Evolutionary conservation across 1,139 yeast species (phyloP).

Genomic region (Yamadazyma oceani): DNA sequence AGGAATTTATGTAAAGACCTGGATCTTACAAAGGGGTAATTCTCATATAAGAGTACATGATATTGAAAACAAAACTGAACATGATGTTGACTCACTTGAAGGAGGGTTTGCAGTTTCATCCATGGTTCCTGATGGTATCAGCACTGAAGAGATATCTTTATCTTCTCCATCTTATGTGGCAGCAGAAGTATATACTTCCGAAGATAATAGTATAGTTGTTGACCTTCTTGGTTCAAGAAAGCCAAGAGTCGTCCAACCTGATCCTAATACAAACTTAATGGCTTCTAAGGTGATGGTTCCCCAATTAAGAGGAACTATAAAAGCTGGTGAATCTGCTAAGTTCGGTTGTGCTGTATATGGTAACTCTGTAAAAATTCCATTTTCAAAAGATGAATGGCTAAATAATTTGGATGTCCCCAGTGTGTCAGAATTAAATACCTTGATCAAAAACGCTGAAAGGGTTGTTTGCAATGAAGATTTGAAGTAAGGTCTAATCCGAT

Average conservation of each 20-base stretch:
- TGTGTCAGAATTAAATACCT: constrained; percentile 4
- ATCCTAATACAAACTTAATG: constrained; percentile 24
- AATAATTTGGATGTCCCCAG: constrained; percentile 4
- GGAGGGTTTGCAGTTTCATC: constrained; percentile 18
- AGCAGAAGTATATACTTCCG: constrained; percentile 7
- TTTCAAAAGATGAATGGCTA: constrained; percentile 7
- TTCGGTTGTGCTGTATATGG: constrained; percentile 9
- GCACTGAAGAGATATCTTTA: background rate
- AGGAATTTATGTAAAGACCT: constrained; percentile 22
- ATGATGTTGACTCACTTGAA: constrained; percentile 17
- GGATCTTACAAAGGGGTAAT: constrained; percentile 19
- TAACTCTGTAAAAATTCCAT: constrained; percentile 4
- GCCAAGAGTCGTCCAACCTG: constrained; percentile 16
- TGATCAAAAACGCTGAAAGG: constrained; percentile 4
- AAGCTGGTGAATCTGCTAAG: constrained; percentile 6
- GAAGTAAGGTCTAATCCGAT: too few relatives aligned
- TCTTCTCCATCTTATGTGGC: constrained; percentile 5
- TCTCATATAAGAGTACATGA: constrained; percentile 25
- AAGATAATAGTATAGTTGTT: constrained; percentile 12
- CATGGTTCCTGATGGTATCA: constrained; percentile 1
- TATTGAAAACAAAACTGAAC: constrained; percentile 13
- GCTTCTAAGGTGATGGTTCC: constrained; percentile 14
- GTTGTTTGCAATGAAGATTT: constrained; percentile 7
- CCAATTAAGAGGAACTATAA: constrained; percentile 4
- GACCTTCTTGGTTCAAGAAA: constrained; percentile 9